Conservation (phyloP, 768 basidiomycete genomes). For the Leccinum pellstonianum region DNA sequence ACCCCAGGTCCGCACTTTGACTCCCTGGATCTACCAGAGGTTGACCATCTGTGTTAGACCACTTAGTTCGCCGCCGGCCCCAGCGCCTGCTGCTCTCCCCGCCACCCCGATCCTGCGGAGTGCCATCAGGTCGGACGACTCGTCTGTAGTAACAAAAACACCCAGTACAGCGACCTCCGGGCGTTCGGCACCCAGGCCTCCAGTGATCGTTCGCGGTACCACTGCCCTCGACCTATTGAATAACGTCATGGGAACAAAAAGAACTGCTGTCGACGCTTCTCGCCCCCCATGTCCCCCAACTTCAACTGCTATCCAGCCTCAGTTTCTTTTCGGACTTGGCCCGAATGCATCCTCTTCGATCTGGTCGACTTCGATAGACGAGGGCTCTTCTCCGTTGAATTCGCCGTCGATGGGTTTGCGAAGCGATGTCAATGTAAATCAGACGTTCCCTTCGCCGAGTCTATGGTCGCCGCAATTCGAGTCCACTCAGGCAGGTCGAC, state of each 20-base stretch:
- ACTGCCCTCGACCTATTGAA: constrained; percentile 71
- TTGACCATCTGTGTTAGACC: constrained; percentile 16
- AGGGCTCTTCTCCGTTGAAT: constrained; percentile 28
- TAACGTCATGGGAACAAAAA: constrained; percentile 33
- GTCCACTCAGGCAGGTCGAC: constrained; percentile 20
- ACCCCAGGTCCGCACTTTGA: constrained; percentile 50
- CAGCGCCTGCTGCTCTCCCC: constrained; percentile 15
- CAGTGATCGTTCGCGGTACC: constrained; percentile 34
- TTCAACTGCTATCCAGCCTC: constrained; percentile 38
- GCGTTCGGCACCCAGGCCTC: constrained; percentile 27
- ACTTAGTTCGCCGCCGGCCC: constrained; percentile 20
- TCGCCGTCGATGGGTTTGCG: constrained; percentile 13
- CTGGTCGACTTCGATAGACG: constrained; percentile 63
- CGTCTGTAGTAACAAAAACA: background rate
- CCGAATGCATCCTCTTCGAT: constrained; percentile 54
- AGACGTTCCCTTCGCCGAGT: constrained; percentile 14
- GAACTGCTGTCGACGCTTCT: constrained; percentile 15
- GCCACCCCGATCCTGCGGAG: constrained; percentile 17
- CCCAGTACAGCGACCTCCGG: constrained; percentile 17
- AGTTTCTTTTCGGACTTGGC: constrained; percentile 54
- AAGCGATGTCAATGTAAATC: constrained; percentile 14
- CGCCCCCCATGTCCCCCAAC: constrained; percentile 15
- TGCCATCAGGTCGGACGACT: constrained; percentile 7
- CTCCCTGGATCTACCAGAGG: background rate
- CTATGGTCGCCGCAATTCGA: constrained; percentile 30